phyloP scores from a whole-genome alignment of 345 rosid genomes.

The Lepidium didymum region DNA sequence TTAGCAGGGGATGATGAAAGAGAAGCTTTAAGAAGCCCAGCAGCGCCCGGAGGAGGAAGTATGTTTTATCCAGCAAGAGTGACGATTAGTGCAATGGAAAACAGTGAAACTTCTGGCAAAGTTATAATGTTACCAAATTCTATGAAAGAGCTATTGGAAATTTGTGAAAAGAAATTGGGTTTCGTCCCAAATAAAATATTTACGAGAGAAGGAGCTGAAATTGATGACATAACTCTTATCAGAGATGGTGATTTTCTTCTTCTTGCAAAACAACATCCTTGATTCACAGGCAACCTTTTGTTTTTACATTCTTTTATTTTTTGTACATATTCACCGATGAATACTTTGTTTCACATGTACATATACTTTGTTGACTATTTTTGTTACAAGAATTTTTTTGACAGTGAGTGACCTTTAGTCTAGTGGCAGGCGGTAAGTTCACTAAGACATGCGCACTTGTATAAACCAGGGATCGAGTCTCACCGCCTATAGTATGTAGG shows the following conservation, averaged over 20 bases:
- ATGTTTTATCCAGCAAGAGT: conserved; percentile 37
- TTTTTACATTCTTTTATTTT: neutral
- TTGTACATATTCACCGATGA: neutral
- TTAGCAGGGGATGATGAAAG: conserved; percentile 21
- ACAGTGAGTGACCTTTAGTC: no score
- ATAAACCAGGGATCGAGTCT: no score
- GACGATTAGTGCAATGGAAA: conserved; percentile 50
- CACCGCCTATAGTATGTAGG: no score
- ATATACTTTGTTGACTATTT: neutral
- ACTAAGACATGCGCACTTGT: no score
- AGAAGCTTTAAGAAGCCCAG: conserved; percentile 2
- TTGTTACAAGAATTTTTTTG: neutral
- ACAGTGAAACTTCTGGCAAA: conserved; percentile 37
- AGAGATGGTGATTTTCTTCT: conserved; percentile 81
- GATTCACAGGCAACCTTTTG: neutral
- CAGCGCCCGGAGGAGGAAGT: neutral
- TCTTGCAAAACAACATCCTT: conserved; percentile 37
- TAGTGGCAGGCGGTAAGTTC: no score
- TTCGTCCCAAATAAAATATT: conserved; percentile 41
- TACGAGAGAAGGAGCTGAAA: conserved; percentile 58
- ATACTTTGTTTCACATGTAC: neutral
- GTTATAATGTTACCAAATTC: conserved; percentile 52
- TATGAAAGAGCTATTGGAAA: conserved; percentile 46
- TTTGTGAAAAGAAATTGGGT: conserved; percentile 48
- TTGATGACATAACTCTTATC: conserved; percentile 59